Conservation (phyloP, 768 basidiomycete species). For the Dioszegia crocea region DNA sequence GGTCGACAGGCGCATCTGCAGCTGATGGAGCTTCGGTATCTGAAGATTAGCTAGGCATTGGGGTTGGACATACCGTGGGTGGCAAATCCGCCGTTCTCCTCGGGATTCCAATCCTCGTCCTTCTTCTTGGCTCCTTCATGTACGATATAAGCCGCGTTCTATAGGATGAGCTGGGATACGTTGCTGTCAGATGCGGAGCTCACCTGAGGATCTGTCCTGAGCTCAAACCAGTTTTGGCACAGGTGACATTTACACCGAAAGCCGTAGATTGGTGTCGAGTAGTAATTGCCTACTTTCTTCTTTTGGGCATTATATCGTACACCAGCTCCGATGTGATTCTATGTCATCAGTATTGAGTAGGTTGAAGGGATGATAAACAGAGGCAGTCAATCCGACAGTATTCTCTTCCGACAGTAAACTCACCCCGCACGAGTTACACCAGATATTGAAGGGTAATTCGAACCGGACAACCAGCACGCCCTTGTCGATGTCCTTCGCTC, state of each 20-base stretch:
- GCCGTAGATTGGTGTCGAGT: slow-evolving; percentile 86
- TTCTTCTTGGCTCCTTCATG: slow-evolving; percentile 88
- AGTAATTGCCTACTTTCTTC: slow-evolving; percentile 91
- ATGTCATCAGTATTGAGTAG: slow-evolving; percentile 8
- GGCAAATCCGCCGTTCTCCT: slow-evolving; percentile 89
- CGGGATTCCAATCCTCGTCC: slow-evolving; percentile 94
- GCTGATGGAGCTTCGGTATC: slow-evolving; percentile 65
- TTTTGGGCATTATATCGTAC: slow-evolving; percentile 99
- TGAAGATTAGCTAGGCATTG: slow-evolving; percentile 30
- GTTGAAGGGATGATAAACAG: too few species aligned
- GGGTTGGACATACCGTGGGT: slow-evolving; percentile 61
- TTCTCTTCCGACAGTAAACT: too few species aligned
- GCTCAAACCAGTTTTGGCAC: slow-evolving; percentile 95
- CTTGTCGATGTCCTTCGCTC: slow-evolving; percentile 92
- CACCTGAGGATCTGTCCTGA: slow-evolving; percentile 95
- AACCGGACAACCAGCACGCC: slow-evolving; percentile 91
- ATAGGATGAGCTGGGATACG: not conserved
- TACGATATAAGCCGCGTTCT: slow-evolving; percentile 96
- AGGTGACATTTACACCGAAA: slow-evolving; percentile 98
- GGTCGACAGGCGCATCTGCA: slow-evolving; percentile 61
- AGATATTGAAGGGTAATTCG: slow-evolving; percentile 70
- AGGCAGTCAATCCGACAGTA: too few species aligned
- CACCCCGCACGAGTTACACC: slow-evolving; percentile 78
- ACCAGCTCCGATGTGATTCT: slow-evolving; percentile 93
- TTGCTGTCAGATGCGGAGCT: slow-evolving; percentile 5